Percentiles rank a stretch among this genome's conserved stretches.
phyloP scores from a whole-genome alignment of 139 green algal genomes.

The Yamagishiella unicocca region DNA sequence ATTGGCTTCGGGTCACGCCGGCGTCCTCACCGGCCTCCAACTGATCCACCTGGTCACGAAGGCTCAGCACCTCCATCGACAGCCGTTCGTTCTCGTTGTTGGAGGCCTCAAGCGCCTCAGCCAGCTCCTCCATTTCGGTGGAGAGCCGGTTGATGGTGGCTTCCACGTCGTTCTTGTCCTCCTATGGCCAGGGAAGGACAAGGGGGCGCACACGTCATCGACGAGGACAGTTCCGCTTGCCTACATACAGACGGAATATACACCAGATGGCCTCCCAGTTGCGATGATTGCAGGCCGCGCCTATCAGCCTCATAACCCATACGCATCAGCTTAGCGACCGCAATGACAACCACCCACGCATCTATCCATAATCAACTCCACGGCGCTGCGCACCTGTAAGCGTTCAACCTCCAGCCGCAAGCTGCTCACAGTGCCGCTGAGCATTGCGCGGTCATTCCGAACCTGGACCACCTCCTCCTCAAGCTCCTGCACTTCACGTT shows the following conservation, averaged over 20 bases:
- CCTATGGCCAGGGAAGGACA: too few species aligned
- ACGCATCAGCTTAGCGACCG: neutral
- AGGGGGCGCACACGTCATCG: too few species aligned
- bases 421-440: neutral
- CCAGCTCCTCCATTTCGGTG: constrained; percentile 37
- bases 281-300: too few species aligned
- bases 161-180: constrained; percentile 15
- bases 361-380: too few species aligned
- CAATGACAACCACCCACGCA: too few species aligned
- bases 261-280: too few species aligned
- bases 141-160: neutral
- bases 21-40: neutral
- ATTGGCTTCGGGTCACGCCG: neutral
- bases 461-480: constrained; percentile 13
- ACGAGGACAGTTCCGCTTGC: too few species aligned
- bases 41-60: constrained; percentile 7
- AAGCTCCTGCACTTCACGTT: neutral
- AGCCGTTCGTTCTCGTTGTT: constrained; percentile 40
- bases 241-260: too few species aligned
- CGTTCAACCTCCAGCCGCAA: constrained; percentile 9
- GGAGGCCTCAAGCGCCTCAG: constrained; percentile 14
- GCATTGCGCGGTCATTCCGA: neutral
- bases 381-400: constrained; percentile 21
- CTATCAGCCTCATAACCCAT: too few species aligned
- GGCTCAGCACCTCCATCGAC: constrained; percentile 5